Conservation (phyloP, 805 yeast genomes). For the Wickerhamomyces bisporus region DNA sequence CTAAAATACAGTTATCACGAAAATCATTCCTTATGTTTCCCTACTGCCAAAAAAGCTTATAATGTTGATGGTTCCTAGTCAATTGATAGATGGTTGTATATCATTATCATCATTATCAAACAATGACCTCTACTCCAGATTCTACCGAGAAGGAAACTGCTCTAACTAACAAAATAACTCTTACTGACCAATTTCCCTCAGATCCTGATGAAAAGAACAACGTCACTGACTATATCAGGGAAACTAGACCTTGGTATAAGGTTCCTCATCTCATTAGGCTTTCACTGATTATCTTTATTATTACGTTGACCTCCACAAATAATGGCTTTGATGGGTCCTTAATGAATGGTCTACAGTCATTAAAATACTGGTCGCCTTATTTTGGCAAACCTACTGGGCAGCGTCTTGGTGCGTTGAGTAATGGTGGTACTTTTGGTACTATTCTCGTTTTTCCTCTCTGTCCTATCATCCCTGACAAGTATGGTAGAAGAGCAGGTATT, state of each 20-base stretch:
- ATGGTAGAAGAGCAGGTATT: constrained; percentile 33
- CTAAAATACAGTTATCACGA: too few species aligned
- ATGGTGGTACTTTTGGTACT: constrained; percentile 38
- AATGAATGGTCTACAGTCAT: constrained; percentile 44
- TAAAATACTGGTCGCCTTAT: constrained; percentile 31
- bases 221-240: constrained; percentile 8
- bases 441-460: constrained; percentile 26
- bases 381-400: constrained; percentile 37
- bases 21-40: too few species aligned
- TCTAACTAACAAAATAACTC: too few species aligned
- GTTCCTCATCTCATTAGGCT: constrained; percentile 34
- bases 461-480: constrained; percentile 29
- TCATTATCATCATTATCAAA: too few species aligned
- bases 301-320: constrained; percentile 41
- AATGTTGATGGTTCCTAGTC: too few species aligned
- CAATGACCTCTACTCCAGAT: too few species aligned
- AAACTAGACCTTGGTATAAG: constrained; percentile 26
- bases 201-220: constrained; percentile 2
- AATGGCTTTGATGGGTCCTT: constrained; percentile 45
- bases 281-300: constrained; percentile 32
- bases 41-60: too few species aligned
- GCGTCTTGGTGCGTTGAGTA: constrained; percentile 33
- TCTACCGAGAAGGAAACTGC: too few species aligned
- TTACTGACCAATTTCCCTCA: too few species aligned
- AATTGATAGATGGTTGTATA: too few species aligned